Conservation (phyloP, 1,139 yeast species). For the Sugiyamaella grinbergsii region DNA sequence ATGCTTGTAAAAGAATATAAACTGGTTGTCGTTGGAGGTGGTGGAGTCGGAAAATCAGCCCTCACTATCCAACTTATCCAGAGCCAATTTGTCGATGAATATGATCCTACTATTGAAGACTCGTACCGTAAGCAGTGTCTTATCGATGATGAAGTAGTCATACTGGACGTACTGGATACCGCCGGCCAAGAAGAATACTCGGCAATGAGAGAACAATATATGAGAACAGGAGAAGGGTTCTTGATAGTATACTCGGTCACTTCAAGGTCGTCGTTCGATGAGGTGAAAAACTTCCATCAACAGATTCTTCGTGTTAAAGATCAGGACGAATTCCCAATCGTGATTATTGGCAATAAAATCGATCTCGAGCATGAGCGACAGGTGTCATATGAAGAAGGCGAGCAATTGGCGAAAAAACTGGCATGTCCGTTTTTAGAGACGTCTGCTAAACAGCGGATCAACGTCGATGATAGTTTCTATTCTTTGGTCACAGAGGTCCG, state of each 20-base stretch:
- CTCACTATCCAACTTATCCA: slow-evolving; percentile 67
- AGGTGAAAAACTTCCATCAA: slow-evolving; percentile 77
- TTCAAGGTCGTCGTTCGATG: slow-evolving; percentile 81
- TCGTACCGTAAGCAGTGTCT: slow-evolving; percentile 91
- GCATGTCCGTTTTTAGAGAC: slow-evolving; percentile 87
- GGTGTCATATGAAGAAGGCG: slow-evolving; percentile 80
- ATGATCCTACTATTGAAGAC: slow-evolving; percentile 98
- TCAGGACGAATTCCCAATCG: slow-evolving; percentile 44
- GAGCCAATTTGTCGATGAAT: slow-evolving; percentile 88
- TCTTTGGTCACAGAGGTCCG: slow-evolving; percentile 64
- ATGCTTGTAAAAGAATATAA: slow-evolving; percentile 53
- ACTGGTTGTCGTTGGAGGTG: slow-evolving; percentile 95
- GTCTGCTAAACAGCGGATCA: slow-evolving; percentile 88
- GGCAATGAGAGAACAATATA: slow-evolving; percentile 91
- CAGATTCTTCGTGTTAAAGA: slow-evolving; percentile 89
- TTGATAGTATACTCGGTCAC: slow-evolving; percentile 87
- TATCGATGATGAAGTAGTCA: slow-evolving; percentile 89
- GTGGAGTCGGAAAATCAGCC: slow-evolving; percentile 98
- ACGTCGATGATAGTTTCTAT: slow-evolving; percentile 90
- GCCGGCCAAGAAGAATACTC: slow-evolving; percentile 98
- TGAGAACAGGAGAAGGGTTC: slow-evolving; percentile 93
- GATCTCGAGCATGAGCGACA: slow-evolving; percentile 78
- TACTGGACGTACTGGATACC: slow-evolving; percentile 90
- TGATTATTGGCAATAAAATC: slow-evolving; percentile 47
- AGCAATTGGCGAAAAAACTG: slow-evolving; percentile 66